Evolutionary conservation across 2,329 filamentous ascomycete species (phyloP).

Genomic region (Diaporthe nobilis): DNA sequence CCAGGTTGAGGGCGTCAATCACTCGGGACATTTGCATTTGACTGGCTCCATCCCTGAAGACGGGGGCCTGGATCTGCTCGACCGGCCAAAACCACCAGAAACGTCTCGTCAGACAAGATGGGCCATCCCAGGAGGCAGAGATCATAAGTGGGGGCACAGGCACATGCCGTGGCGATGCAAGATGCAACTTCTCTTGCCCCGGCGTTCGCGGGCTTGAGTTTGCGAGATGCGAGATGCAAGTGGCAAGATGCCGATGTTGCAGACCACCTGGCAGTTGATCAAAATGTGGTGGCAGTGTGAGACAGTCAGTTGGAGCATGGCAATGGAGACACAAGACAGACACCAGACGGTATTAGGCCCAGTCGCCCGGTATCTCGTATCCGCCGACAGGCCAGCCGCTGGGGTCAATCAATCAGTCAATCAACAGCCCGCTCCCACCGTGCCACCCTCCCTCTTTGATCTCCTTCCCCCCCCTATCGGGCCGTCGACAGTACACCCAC

Average conservation of each 20-base stretch:
- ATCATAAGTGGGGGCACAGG: slow-evolving; percentile 14
- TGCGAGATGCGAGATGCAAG: background rate
- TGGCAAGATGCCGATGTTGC: background rate
- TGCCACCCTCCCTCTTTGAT: background rate
- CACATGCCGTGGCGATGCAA: background rate
- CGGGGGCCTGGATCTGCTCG: background rate
- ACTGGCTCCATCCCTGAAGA: slow-evolving; percentile 27
- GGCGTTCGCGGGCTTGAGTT: background rate
- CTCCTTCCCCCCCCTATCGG: slow-evolving; percentile 8
- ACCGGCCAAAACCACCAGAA: slow-evolving; percentile 23
- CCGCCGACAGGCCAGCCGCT: background rate
- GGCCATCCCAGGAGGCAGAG: slow-evolving; percentile 8
- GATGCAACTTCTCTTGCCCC: background rate
- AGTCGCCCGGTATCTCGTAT: slow-evolving; percentile 21
- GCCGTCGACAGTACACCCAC: slow-evolving; percentile 11
- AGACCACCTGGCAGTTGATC: background rate
- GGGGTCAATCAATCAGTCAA: background rate
- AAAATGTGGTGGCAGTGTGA: background rate
- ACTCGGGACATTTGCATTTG: background rate
- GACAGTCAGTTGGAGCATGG: background rate
- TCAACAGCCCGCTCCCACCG: background rate
- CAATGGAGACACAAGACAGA: background rate
- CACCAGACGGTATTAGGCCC: background rate
- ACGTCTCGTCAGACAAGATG: background rate
- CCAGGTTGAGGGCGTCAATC: background rate